Conservation (phyloP, 106 monocot genomes). For the Hemerocallis citrina region DNA sequence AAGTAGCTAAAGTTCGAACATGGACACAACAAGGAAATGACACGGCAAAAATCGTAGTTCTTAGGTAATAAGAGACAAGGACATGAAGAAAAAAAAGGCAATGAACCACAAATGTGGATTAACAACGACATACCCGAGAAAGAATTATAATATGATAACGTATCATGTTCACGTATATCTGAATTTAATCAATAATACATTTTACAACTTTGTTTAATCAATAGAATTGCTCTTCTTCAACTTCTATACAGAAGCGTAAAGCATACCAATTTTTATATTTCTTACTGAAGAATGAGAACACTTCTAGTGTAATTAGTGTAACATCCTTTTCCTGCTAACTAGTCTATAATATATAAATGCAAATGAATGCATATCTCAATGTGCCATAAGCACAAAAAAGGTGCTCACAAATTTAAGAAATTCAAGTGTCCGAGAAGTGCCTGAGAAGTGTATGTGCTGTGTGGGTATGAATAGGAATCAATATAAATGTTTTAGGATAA, state of each 20-base stretch:
- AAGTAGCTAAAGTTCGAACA: too few relatives aligned
- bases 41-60: too few relatives aligned
- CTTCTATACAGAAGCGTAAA: not conserved
- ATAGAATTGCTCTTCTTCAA: not conserved
- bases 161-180: not conserved
- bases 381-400: not conserved
- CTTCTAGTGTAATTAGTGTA: not conserved
- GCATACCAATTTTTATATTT: too few relatives aligned
- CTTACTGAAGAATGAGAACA: not conserved
- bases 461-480: not conserved
- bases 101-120: too few relatives aligned
- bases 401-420: not conserved
- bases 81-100: too few relatives aligned
- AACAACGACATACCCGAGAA: too few relatives aligned
- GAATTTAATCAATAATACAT: not conserved
- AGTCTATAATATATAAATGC: not conserved
- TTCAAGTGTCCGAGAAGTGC: not conserved
- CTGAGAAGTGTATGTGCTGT: not conserved
- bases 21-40: too few relatives aligned
- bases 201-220: not conserved
- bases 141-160: not conserved
- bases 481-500: too few relatives aligned
- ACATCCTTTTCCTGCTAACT: not conserved
- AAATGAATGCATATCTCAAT: not conserved
- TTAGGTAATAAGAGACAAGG: too few relatives aligned